Conservation (phyloP, 2,329 filamentous ascomycete genomes). For the Mariannaea sp. region DNA sequence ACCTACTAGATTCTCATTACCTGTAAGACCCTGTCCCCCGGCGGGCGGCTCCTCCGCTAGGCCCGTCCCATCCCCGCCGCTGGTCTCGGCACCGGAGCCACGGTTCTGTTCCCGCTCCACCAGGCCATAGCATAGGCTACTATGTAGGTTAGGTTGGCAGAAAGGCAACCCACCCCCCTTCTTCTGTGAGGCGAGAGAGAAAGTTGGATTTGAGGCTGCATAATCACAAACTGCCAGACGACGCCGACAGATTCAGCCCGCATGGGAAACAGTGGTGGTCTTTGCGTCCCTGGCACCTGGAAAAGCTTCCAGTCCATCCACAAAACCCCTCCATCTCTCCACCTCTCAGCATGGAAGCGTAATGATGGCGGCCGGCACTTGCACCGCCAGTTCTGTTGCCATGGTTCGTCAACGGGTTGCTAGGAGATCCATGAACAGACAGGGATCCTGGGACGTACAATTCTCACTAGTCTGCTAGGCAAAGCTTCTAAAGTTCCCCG, state of each 20-base stretch:
- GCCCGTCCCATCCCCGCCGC: slow-evolving; percentile 27
- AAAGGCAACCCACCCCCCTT: too few species aligned
- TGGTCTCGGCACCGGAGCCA: slow-evolving; percentile 36
- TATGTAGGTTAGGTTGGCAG: too few species aligned
- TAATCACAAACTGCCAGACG: neutral
- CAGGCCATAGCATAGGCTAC: slow-evolving; percentile 27
- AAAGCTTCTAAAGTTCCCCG: slow-evolving; percentile 12
- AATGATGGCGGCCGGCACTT: slow-evolving; percentile 17
- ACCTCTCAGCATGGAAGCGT: neutral
- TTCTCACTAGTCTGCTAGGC: slow-evolving; percentile 6
- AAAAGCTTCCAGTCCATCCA: slow-evolving; percentile 6
- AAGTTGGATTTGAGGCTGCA: neutral
- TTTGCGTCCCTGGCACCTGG: slow-evolving; percentile 4
- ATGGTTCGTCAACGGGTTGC: neutral
- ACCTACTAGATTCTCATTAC: slow-evolving; percentile 1
- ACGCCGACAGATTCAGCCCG: neutral
- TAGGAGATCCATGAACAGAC: slow-evolving; percentile 1
- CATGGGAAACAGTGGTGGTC: neutral
- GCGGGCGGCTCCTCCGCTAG: slow-evolving; percentile 20
- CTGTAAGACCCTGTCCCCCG: slow-evolving; percentile 9
- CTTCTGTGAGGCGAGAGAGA: slow-evolving; percentile 1
- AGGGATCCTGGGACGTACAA: slow-evolving; percentile 3
- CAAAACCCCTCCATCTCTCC: slow-evolving; percentile 8
- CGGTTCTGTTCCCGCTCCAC: slow-evolving; percentile 36
- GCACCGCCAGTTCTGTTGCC: slow-evolving; percentile 12